Conservation (phyloP, 495 filamentous ascomycete genomes). For the Daldinia vernicosa region DNA sequence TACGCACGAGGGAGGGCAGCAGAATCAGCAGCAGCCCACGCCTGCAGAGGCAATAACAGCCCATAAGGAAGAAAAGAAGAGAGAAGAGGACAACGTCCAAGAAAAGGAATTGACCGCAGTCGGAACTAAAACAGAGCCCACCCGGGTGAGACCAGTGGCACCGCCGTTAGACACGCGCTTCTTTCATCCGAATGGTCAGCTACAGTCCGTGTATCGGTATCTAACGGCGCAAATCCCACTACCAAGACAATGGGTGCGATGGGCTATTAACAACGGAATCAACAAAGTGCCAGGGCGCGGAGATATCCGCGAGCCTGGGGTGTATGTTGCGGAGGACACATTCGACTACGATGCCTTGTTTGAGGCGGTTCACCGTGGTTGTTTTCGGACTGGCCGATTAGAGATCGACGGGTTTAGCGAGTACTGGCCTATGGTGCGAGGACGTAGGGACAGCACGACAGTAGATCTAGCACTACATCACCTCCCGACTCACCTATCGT, state of each 20-base stretch:
- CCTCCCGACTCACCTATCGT: background rate
- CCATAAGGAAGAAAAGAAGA: background rate
- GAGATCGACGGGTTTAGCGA: conserved; percentile 22
- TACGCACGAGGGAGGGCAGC: background rate
- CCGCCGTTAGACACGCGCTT: conserved; percentile 31
- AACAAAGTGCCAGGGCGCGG: conserved; percentile 19
- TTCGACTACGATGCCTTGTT: conserved; percentile 27
- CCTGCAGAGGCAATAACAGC: background rate
- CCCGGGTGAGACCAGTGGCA: conserved; percentile 4
- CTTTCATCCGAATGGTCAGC: conserved; percentile 33
- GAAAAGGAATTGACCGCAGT: background rate
- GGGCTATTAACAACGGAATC: conserved; percentile 22
- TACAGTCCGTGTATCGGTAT: conserved; percentile 27
- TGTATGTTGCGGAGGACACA: conserved; percentile 26
- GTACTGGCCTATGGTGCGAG: conserved; percentile 20
- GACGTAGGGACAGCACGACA: background rate
- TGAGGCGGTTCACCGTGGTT: conserved; percentile 16
- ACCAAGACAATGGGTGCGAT: conserved; percentile 22
- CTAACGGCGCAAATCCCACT: conserved; percentile 34
- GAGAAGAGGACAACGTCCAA: background rate
- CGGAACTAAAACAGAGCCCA: background rate
- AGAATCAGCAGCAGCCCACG: background rate
- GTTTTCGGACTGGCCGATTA: conserved; percentile 15
- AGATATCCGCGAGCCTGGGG: conserved; percentile 15
- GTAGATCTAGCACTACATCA: background rate